Evolutionary conservation across 192 early-diverging fungal species (phyloP), one percentile per base, ranked within the genome.

Genomic region (Coemansia javaensis): DNA sequence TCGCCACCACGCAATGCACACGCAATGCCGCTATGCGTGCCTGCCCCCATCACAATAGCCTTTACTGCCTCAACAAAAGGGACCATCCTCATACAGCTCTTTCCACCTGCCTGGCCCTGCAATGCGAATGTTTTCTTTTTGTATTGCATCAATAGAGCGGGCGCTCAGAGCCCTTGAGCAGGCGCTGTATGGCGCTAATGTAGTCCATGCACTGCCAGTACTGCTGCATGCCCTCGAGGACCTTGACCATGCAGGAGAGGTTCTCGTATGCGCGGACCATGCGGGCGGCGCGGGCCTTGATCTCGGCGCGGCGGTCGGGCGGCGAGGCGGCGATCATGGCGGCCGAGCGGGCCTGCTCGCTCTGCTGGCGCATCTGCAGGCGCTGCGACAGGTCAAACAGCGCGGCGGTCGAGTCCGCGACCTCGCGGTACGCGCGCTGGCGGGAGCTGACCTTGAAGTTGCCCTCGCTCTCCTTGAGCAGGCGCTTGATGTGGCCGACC

Each of bases 131-230:
- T n/a, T n/a, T n/a, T n/a, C n/a, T 25, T 37, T 37, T 44, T 15
- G 11, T 23, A 6, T n/a, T n/a, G n/a, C n/a, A n/a, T 50, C 45
- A 72, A 25, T 72, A 54, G 0, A 72, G 41, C 4, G 69, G 69
- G 12, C 62, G 53, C 47, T 73, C 69, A 0, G 69, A 73, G 11
- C 63, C 69, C 46, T 65, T 62, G 10, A 73, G 49, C 11, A 73
- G 50, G 12, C 61, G 47, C 41, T 73, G 69, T 30, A 73, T 65
- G 4, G 44, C 58, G 15, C 54, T 58, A n/a, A 73, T 54, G 20
- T 73, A 73, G 47, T 73, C 69, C 69, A 73, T 73, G 34, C 69
- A 73, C 45, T 73, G 69, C 69, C 69, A 73, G 44, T 73, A 73
- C 69, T 73, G 69, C 58, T 73, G 69, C 69, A 73, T 73, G 18